Evolutionary conservation across 257 asterid species (phyloP).

Genomic region (Solanum bulbocastanum): DNA sequence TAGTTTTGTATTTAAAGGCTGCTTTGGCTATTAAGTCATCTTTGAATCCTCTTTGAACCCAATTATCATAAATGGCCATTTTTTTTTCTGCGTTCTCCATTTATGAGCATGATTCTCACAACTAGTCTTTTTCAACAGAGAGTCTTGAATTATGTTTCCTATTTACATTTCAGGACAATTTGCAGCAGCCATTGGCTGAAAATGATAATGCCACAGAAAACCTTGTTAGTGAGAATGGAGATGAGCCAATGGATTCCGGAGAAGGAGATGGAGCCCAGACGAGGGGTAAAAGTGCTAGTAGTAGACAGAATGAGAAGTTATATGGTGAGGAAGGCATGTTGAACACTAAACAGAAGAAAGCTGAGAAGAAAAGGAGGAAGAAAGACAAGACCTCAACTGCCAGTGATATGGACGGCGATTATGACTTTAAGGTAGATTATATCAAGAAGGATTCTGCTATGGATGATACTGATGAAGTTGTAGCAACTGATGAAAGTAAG

Average conservation of each 20-base stretch:
- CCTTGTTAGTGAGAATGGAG: slow-evolving; percentile 23
- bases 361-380: slow-evolving; percentile 59
- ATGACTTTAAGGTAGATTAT: slow-evolving; percentile 75
- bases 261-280: slow-evolving; percentile 27
- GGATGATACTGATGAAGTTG: slow-evolving; percentile 33
- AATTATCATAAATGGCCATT: not conserved
- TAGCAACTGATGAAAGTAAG: not conserved
- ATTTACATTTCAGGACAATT: slow-evolving; percentile 32
- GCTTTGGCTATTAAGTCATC: not conserved
- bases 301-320: slow-evolving; percentile 67
- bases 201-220: not conserved
- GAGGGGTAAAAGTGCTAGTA: slow-evolving; percentile 34
- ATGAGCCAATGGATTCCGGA: slow-evolving; percentile 43
- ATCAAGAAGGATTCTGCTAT: slow-evolving; percentile 27
- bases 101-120: not conserved
- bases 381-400: slow-evolving; percentile 31
- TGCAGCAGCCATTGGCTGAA: slow-evolving; percentile 7
- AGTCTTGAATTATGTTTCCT: not conserved
- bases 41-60: not conserved
- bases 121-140: not conserved
- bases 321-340: slow-evolving; percentile 77
- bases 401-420: slow-evolving; percentile 36
- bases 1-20: not conserved
- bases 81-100: not conserved
- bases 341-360: slow-evolving; percentile 56